A percentile compares a stretch with the other conserved stretches of the same genome.
phyloP scores from a whole-genome alignment of 2,329 filamentous ascomycete genomes.

The Diaporthe aspalathi region DNA sequence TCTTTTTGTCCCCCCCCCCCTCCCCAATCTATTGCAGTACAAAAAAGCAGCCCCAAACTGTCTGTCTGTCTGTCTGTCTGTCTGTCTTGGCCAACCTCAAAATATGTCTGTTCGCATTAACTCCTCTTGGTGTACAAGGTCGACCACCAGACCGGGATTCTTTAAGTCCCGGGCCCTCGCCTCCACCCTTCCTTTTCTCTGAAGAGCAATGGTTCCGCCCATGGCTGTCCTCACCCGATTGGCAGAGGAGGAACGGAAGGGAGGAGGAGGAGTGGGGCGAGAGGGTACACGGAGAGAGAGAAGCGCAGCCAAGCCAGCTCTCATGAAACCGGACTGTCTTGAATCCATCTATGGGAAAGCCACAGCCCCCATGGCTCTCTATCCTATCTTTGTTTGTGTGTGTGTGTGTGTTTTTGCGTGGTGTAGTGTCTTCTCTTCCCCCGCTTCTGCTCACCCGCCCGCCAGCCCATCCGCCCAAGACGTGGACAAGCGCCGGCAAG shows the following conservation, averaged over 20 bases:
- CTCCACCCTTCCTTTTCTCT: not conserved
- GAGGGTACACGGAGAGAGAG: not conserved
- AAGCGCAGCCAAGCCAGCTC: not conserved
- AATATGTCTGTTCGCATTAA: constrained; percentile 9
- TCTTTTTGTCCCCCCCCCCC: constrained; percentile 2
- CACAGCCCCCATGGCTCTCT: constrained; percentile 13
- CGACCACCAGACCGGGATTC: too few relatives aligned
- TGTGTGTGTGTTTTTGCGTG: too few relatives aligned
- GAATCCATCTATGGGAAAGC: constrained; percentile 20
- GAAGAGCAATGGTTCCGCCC: not conserved
- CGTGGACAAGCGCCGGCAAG: not conserved
- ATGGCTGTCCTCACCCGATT: too few relatives aligned
- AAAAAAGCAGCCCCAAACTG: too few relatives aligned
- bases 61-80: constrained; percentile 11
- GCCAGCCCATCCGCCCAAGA: not conserved
- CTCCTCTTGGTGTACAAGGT: not conserved
- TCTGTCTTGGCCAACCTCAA: constrained; percentile 22
- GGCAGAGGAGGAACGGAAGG: not conserved
- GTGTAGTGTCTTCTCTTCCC: not conserved
- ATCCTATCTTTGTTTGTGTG: constrained; percentile 6
- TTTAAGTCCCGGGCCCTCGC: too few relatives aligned
- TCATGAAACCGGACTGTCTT: constrained; percentile 8
- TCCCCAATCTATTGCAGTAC: constrained; percentile 5
- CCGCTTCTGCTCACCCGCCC: not conserved
- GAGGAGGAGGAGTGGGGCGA: not conserved